Conservation (phyloP, 352 stramenopile species). For the Globisporangium spiculum region DNA sequence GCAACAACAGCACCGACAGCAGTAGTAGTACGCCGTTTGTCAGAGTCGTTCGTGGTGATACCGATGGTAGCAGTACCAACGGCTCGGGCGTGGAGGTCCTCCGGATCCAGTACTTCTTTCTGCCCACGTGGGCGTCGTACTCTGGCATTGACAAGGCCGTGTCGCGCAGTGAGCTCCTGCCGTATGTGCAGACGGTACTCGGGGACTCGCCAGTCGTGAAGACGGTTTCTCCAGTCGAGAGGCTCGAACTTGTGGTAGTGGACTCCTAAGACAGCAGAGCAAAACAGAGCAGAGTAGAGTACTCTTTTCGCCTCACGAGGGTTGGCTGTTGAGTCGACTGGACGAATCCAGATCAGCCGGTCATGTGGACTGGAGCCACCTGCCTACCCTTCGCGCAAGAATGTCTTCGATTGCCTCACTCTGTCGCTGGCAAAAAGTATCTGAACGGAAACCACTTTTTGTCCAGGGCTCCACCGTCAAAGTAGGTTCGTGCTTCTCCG, state of each 20-base stretch:
- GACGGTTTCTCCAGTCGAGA: background rate
- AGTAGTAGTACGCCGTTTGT: background rate
- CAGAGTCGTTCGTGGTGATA: background rate
- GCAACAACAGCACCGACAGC: background rate
- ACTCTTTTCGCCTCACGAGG: background rate
- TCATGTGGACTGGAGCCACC: background rate
- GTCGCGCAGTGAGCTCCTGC: background rate
- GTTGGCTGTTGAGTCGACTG: background rate
- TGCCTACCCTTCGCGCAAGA: no score
- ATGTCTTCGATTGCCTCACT: no score
- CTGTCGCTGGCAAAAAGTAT: no score
- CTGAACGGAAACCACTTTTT: no score
- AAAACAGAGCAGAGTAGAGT: background rate
- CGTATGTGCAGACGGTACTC: background rate
- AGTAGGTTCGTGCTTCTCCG: no score
- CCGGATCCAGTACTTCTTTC: constrained; percentile 1
- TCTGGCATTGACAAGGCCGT: background rate
- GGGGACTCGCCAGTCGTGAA: background rate
- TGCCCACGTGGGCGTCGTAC: background rate
- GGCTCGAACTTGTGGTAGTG: background rate
- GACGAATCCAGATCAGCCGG: background rate
- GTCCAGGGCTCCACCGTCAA: no score
- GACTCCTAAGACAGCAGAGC: background rate
- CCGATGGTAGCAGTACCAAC: background rate
- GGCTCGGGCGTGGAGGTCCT: background rate